These are phyloP conservation scores for Lentinula guzmanii DNA, from an alignment of 768 basidiomycete genomes.

Conservation along the genomic window DNA sequence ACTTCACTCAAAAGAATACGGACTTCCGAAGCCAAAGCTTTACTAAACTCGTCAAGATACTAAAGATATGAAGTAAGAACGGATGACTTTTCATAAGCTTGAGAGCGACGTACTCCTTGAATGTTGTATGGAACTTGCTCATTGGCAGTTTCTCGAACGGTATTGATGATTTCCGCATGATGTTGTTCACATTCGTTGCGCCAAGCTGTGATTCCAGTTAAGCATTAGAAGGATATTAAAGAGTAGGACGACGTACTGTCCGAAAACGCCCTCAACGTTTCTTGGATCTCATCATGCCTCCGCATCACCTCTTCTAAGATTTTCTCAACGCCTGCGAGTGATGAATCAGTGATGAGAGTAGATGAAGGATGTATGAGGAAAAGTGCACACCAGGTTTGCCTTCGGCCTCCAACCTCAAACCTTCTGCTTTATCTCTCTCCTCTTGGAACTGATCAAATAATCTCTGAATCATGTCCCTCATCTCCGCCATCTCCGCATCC, in stretches of 20 bases:
- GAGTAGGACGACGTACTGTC: slow-evolving; percentile 38
- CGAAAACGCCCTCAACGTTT: slow-evolving; percentile 46
- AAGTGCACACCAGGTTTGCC: slow-evolving; percentile 45
- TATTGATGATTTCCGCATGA: slow-evolving; percentile 61
- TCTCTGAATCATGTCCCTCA: slow-evolving; percentile 57
- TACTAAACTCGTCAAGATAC: slow-evolving; percentile 88
- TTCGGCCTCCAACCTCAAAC: slow-evolving; percentile 46
- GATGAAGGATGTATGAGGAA: slow-evolving; percentile 5
- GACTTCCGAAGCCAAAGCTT: slow-evolving; percentile 76
- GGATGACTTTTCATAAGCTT: background rate
- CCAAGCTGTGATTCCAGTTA: slow-evolving; percentile 43
- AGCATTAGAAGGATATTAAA: background rate
- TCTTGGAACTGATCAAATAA: slow-evolving; percentile 51
- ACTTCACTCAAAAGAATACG: slow-evolving; percentile 80
- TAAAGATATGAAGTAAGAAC: slow-evolving; percentile 18
- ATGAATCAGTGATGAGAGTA: background rate
- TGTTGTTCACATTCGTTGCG: slow-evolving; percentile 59
- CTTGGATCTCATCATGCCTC: slow-evolving; percentile 57
- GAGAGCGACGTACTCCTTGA: slow-evolving; percentile 52
- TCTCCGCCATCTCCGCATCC: slow-evolving; percentile 47
- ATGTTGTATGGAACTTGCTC: slow-evolving; percentile 82
- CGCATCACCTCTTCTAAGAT: slow-evolving; percentile 52
- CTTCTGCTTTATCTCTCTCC: slow-evolving; percentile 45
- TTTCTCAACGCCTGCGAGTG: slow-evolving; percentile 46
- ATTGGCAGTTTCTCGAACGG: slow-evolving; percentile 64